Percentiles rank a stretch among this genome's conserved stretches.
Conservation (phyloP, 257 asterid species). For the Buddleja alternifolia region DNA sequence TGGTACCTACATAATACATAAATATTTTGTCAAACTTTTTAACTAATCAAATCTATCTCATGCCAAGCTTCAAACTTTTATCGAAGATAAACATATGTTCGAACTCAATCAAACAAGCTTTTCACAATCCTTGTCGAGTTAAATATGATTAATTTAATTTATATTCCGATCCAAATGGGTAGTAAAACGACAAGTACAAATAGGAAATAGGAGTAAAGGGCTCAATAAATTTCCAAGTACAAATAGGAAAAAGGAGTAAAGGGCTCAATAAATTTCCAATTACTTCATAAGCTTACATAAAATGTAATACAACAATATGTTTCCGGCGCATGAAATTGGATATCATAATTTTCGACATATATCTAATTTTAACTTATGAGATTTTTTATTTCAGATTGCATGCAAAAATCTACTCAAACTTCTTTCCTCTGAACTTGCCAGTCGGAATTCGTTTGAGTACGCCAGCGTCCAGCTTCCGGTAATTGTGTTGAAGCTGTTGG, state of each 20-base stretch:
- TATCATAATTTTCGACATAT: neutral
- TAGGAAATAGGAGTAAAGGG: neutral
- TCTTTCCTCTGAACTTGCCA: slow-evolving; percentile 50
- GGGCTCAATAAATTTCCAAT: neutral
- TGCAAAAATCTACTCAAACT: slow-evolving; percentile 45
- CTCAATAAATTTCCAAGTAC: neutral
- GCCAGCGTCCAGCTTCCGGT: slow-evolving; percentile 61
- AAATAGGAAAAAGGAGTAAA: neutral
- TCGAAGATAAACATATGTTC: too few relatives aligned
- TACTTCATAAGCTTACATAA: too few relatives aligned
- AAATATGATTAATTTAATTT: too few relatives aligned
- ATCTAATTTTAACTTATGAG: neutral
- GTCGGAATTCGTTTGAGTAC: slow-evolving; percentile 63
- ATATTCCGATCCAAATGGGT: too few relatives aligned
- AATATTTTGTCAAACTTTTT: too few relatives aligned
- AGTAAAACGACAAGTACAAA: too few relatives aligned
- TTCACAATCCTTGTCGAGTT: too few relatives aligned
- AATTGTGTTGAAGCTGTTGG: slow-evolving; percentile 58
- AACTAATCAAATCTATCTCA: too few relatives aligned
- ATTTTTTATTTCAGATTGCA: neutral
- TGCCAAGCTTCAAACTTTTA: too few relatives aligned
- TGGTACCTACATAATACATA: too few relatives aligned
- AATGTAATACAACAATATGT: neutral
- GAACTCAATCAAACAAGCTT: too few relatives aligned
- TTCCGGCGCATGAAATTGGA: neutral